Evolutionary conservation across 768 basidiomycete species (phyloP).

Genomic region (Roridomyces roridus): DNA sequence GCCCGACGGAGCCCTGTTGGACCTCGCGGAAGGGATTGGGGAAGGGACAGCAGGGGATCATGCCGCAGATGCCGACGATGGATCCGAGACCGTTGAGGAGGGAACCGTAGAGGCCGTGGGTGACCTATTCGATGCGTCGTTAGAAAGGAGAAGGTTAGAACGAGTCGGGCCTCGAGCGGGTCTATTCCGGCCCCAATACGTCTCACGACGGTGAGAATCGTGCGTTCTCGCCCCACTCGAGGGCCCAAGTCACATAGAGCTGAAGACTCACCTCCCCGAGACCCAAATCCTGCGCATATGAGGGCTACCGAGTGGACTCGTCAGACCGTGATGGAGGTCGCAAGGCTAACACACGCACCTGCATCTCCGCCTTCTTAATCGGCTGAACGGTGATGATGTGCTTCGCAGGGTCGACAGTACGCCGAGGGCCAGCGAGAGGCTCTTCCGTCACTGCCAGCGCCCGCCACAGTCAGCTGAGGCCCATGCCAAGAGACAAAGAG

Average conservation of each 20-base stretch:
- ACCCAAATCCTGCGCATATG: constrained; percentile 90
- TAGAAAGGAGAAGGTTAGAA: background rate
- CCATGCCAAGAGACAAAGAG: constrained; percentile 3
- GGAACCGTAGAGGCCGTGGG: constrained; percentile 87
- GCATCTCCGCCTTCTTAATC: constrained; percentile 90
- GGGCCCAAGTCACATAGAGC: no score
- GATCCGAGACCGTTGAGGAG: constrained; percentile 75
- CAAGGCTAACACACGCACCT: constrained; percentile 55
- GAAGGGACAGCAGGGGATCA: constrained; percentile 83
- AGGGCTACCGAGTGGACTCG: constrained; percentile 52
- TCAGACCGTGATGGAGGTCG: background rate
- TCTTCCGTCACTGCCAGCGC: constrained; percentile 68
- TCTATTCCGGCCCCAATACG: no score
- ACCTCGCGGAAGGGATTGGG: no score
- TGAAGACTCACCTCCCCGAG: constrained; percentile 52
- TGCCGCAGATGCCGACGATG: constrained; percentile 71
- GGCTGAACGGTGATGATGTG: no score
- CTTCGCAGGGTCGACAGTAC: constrained; percentile 35
- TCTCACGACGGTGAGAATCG: background rate
- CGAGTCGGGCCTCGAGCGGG: no score
- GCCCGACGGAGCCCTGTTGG: no score
- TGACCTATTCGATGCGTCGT: no score
- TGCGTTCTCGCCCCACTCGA: background rate
- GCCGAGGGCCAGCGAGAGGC: constrained; percentile 39
- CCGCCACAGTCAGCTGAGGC: background rate